phyloP scores from a whole-genome alignment of 176 grass and related monocot species.

The Tuctoria greenei region DNA sequence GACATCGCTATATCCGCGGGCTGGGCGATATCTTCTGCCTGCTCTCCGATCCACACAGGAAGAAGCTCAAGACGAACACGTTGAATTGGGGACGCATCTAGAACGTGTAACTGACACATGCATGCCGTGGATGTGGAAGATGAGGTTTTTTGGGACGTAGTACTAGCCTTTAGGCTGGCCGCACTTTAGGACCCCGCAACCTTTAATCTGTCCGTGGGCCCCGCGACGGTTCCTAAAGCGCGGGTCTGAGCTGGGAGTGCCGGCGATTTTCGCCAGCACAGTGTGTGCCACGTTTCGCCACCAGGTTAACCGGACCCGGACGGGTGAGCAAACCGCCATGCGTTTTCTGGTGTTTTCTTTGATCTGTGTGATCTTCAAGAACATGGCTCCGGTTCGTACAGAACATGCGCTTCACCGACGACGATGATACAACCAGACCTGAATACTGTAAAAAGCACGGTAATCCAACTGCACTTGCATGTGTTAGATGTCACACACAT shows the following conservation, averaged over 20 bases:
- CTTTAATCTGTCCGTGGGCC: conserved; percentile 19
- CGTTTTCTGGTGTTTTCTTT: neutral
- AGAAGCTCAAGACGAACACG: neutral
- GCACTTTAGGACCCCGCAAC: conserved; percentile 19
- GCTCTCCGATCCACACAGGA: no score
- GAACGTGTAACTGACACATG: neutral
- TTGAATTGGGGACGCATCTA: neutral
- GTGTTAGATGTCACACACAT: conserved; percentile 9
- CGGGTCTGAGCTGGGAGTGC: conserved; percentile 4
- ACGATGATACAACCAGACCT: neutral
- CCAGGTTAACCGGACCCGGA: neutral
- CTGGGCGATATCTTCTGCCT: neutral
- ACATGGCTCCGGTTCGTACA: neutral
- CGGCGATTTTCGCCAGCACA: conserved; percentile 12
- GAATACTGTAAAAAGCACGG: neutral
- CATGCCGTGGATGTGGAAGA: no score
- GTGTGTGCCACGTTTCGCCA: conserved; percentile 43
- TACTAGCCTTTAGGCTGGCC: neutral
- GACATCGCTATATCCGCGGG: neutral
- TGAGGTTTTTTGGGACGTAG: neutral
- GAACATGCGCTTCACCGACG: neutral
- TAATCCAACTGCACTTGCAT: neutral
- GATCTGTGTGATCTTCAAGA: neutral
- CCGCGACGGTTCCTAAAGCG: conserved; percentile 24
- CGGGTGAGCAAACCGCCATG: neutral